A percentile compares a stretch with the other conserved stretches of the same genome.
phyloP scores from a whole-genome alignment of 2,329 filamentous ascomycete species.

The Phaeophleospora eucalypticola region DNA sequence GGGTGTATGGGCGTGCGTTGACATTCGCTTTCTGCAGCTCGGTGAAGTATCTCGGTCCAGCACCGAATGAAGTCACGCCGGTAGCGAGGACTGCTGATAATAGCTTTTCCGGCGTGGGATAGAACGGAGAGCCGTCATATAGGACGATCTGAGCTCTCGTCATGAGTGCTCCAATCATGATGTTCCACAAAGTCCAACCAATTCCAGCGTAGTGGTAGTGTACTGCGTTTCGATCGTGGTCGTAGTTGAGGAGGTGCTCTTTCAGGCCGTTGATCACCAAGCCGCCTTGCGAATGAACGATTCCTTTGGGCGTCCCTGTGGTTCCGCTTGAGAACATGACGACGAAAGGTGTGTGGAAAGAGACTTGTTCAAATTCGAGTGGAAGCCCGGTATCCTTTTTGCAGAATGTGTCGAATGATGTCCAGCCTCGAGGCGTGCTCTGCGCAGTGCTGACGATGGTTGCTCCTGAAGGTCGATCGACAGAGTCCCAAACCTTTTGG shows the following conservation, averaged over 20 bases:
- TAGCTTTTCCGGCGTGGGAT: conserved; percentile 60
- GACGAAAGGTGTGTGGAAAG: conserved; percentile 4
- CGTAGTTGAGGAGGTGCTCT: conserved; percentile 54
- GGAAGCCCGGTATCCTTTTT: background rate
- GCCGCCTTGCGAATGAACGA: conserved; percentile 55
- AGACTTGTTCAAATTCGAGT: conserved; percentile 8
- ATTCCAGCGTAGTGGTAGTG: conserved; percentile 59
- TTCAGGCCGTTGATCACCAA: conserved; percentile 46
- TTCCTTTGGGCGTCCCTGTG: conserved; percentile 78
- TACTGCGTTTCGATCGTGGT: conserved; percentile 38
- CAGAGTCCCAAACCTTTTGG: no score
- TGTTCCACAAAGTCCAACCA: conserved; percentile 82
- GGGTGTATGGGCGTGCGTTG: conserved; percentile 2
- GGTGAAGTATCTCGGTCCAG: conserved; percentile 69
- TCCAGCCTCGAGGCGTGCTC: background rate
- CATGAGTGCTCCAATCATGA: conserved; percentile 55
- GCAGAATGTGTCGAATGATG: background rate
- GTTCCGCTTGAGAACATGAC: conserved; percentile 51
- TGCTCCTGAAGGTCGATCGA: no score
- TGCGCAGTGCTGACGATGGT: background rate
- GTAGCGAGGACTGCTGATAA: conserved; percentile 58
- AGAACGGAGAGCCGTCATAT: conserved; percentile 76
- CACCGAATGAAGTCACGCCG: conserved; percentile 66
- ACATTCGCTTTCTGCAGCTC: conserved; percentile 57
- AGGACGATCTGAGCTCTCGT: conserved; percentile 59